Base-by-base conservation (phyloP, 768 basidiomycete genomes). In the Agrocybe praecox region DNA sequence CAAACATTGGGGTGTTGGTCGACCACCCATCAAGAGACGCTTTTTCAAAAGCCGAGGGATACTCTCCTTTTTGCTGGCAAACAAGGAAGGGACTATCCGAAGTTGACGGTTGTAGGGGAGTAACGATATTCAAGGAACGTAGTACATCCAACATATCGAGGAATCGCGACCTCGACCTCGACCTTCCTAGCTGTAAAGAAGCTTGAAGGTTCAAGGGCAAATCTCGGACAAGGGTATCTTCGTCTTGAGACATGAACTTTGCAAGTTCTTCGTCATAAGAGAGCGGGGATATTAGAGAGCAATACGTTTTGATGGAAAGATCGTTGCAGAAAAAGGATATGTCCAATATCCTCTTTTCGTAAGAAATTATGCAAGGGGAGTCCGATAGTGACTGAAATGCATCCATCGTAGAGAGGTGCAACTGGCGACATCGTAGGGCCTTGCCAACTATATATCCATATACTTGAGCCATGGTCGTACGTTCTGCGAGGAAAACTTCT, bases 361-460 rank as follows among this genome's bases (percentile, higher is more conserved):
- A 70, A 0, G 85, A 86, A 36, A 86, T 73, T 46, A 90, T 72
- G 50, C 77, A 70, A 2, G 72, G 56, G 15, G 80, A 81, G 12
- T 72, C 52, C 22, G 69, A 57, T 1, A 56, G 54, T 10, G 64
- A 66, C 59, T 83, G 79, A 49, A 92, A 74, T 6, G 78, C 73
- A 21, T 72, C 67, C 29, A 88, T 73, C 22, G 77, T 76, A 46
- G 77, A 75, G 22, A 88, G 70, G 64, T 94, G 90, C 1, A 92
- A 72, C 56, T 83, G 77, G 23, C 85, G 82, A 17, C 84, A 82
- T 44, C 94, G 81, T 1, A 85, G 73, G 26, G 80, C 79, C 63
- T 85, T 86, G 14, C 88, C 92, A 14, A 83, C 75, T 44, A 89
- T 80, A 69, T 82, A 92, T 14, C 92, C 94, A 65, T 90, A 90